phyloP scores from a whole-genome alignment of 176 grass and related monocot genomes.

The Cenchrus purpureus region DNA sequence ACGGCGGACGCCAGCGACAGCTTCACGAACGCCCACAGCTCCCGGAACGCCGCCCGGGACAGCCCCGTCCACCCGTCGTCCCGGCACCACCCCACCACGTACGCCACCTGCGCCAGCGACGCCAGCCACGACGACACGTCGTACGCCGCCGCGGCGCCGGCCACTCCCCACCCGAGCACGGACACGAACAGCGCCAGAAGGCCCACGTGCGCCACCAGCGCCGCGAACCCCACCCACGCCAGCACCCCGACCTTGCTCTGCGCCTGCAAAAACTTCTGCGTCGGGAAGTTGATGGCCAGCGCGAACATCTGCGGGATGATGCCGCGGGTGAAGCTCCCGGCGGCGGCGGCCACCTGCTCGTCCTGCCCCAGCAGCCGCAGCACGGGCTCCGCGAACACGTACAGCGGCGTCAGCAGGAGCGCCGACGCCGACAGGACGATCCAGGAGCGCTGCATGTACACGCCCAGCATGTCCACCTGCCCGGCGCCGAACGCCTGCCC shows the following conservation, averaged over 20 bases:
- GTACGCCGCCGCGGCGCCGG: slow-evolving; percentile 65
- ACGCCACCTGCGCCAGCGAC: slow-evolving; percentile 62
- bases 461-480: slow-evolving; percentile 53
- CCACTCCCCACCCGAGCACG: slow-evolving; percentile 56
- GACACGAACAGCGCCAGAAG: slow-evolving; percentile 63
- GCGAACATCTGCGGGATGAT: slow-evolving; percentile 93
- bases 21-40: slow-evolving; percentile 74
- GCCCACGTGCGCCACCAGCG: slow-evolving; percentile 57
- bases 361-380: slow-evolving; percentile 80
- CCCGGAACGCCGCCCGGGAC: slow-evolving; percentile 49
- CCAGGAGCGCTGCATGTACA: slow-evolving; percentile 42
- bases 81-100: slow-evolving; percentile 62
- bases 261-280: slow-evolving; percentile 90
- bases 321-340: slow-evolving; percentile 56
- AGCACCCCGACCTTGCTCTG: slow-evolving; percentile 78
- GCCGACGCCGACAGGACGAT: slow-evolving; percentile 59
- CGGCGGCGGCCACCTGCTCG: slow-evolving; percentile 49
- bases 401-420: slow-evolving; percentile 65
- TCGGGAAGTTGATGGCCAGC: slow-evolving; percentile 77
- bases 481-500: slow-evolving; percentile 64
- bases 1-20: slow-evolving; percentile 72
- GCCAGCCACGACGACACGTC: slow-evolving; percentile 59
- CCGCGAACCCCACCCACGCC: slow-evolving; percentile 64
- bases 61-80: slow-evolving; percentile 70
- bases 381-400: slow-evolving; percentile 56